Base-by-base conservation (phyloP, 805 yeast genomes). In the Candida pini region DNA sequence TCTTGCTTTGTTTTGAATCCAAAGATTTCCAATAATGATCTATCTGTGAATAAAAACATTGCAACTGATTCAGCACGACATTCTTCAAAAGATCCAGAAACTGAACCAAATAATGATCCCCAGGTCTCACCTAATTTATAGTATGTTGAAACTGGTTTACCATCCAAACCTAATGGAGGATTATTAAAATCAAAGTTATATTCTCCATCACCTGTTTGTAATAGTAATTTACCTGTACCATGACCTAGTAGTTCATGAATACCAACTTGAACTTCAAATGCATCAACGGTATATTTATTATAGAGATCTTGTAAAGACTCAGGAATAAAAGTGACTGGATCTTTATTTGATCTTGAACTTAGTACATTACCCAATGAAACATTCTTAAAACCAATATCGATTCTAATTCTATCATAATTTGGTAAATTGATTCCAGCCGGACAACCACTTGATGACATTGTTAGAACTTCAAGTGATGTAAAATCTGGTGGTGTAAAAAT, bases 401-500 rank as follows among this genome's bases (percentile, higher is more conserved):
- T 68, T 51, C 96, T 71, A 36, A 86, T 88, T 53, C 85, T 95
- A 57, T 87, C 95, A 59, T 87, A 87, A 61, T 87, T 87, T 40
- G 96, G 96, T 44, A 87, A 83, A 54, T 87, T 87, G 57, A 87
- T 87, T 35, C 96, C 96, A 0, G 95, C 95, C 12, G 96, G 96
- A 34, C 84, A 77, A 30, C 95, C 95, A 24, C 88, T 76, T 3
- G 94, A 90, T 1, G 95, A 85, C 66, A 87, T 86, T 1, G 95
- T 82, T 51, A 87, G 66, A 3, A 87, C 95, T 60, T 87, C 96
- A 48, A 87, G 68, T 2, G 95, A 84, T 4, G 95, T 85, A 62
- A 87, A 87, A 60, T 87, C 96, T 15, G 96, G 96, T 18, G 96
- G 90, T 31, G 85, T 80, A 59, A 87, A 87, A n/a, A 53, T 69